Base-by-base conservation (phyloP, 306 rosid species). In the Cicer pinnatifidum region DNA sequence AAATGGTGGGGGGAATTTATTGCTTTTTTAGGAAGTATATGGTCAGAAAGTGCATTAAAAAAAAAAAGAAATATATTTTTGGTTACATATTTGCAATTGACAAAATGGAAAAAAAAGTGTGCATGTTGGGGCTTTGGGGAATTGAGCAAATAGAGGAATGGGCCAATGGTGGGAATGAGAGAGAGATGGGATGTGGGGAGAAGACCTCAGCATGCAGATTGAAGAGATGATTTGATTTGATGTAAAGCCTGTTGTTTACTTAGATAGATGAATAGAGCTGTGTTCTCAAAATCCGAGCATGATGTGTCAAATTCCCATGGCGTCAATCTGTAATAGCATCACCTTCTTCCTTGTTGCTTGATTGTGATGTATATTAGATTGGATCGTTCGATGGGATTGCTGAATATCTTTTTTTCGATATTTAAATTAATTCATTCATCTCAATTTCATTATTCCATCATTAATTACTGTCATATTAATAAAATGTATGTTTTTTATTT, bases 301-400 rank as follows among this genome's bases (percentile, higher is more conserved):
- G 94, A 86, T 87, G 89, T 86, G 96, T 90, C 96, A 90, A 87
- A 88, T 79, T 88, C 84, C 67, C 73, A 85, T 88, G 85, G 84
- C 83, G 87, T 85, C 92, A 86, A 82, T 88, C 84, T 23, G 78
- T 73, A 75, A 71, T 48, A 41, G 58, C 79, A 71, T 66, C 77
- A 37, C 72, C 80, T 19, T 33, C 70, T 50, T 11, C 67, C 54
- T 75, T 33, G 73, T 45, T 70, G 33, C 54, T 67, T 81, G 92
- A 86, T 82, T 0, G 77, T 74, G 95, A 90, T 85, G 75, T 90
- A 84, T 90, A 84, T 76, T 74, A 59, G 89, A 83, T 81, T 69
- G 12, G 89, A 87, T 73, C 68, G 80, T 70, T 79, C 81, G 92
- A 88, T 83, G 85, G 71, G 87, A 85, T 85, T 51, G 60, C 51